phyloP scores from a whole-genome alignment of 768 basidiomycete species.

The Phylloporus rhodoxanthus region DNA sequence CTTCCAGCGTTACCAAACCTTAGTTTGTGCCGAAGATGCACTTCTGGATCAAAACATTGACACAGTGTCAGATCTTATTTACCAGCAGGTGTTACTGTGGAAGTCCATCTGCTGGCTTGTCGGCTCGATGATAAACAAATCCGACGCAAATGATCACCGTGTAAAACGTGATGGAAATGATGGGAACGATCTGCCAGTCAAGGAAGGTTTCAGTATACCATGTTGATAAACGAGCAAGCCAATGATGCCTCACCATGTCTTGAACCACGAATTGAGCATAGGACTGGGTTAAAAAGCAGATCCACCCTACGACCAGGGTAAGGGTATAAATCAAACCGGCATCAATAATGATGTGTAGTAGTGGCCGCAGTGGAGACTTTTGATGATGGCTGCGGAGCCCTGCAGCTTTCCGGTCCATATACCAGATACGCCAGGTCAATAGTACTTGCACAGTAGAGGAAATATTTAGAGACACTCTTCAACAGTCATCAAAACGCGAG shows the following conservation, averaged over 20 bases:
- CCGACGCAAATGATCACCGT: conserved; percentile 8
- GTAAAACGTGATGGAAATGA: conserved; percentile 15
- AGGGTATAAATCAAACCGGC: conserved; percentile 7
- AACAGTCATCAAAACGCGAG: not conserved
- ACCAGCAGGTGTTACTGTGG: no score
- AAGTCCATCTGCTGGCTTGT: not conserved
- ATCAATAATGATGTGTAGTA: conserved; percentile 1
- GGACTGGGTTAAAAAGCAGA: not conserved
- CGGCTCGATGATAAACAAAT: not conserved
- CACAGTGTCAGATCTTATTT: not conserved
- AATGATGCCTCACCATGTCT: conserved; percentile 7
- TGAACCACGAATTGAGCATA: conserved; percentile 9
- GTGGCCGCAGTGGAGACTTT: not conserved
- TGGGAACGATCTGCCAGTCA: not conserved
- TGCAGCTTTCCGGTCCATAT: not conserved
- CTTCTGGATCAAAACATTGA: not conserved
- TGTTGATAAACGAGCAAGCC: not conserved
- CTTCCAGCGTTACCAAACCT: not conserved
- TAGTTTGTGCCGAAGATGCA: not conserved
- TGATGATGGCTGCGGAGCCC: not conserved
- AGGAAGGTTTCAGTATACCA: not conserved
- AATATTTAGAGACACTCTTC: not conserved
- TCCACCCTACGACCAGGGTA: conserved; percentile 2
- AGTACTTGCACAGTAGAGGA: not conserved
- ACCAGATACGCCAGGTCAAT: conserved; percentile 6